Percentiles rank a stretch among this genome's conserved stretches.
Conservation (phyloP, 768 basidiomycete species). For the Tremella mesenterica region DNA sequence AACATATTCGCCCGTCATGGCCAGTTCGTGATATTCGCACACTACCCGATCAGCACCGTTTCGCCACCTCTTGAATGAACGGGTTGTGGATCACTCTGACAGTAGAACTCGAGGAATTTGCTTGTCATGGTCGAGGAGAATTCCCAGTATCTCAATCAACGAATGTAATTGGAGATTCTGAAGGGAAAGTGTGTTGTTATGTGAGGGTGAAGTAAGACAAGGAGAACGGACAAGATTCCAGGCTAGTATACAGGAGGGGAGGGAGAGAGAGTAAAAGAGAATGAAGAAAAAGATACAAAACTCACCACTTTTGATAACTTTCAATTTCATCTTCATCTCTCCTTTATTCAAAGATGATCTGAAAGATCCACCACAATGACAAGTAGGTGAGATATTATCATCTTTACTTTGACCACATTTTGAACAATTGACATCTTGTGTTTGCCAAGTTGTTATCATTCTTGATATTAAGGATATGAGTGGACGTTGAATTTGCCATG, state of each 20-base stretch:
- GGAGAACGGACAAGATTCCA: neutral
- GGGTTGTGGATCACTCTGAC: neutral
- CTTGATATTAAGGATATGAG: constrained; percentile 66
- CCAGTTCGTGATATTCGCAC: constrained; percentile 41
- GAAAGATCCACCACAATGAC: constrained; percentile 80
- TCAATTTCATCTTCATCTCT: constrained; percentile 62
- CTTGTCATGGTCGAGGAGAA: no score
- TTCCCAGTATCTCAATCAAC: no score
- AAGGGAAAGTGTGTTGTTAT: no score
- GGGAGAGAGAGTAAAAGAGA: neutral
- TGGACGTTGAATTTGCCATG: constrained; percentile 73
- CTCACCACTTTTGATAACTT: constrained; percentile 61
- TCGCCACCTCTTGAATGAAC: neutral
- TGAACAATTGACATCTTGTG: constrained; percentile 79
- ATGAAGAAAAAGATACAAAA: no score
- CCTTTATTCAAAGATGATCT: constrained; percentile 62
- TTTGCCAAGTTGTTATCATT: constrained; percentile 65
- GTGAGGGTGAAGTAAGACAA: neutral
- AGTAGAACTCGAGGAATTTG: no score
- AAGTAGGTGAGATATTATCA: constrained; percentile 75
- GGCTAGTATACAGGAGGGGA: neutral
- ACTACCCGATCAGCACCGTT: constrained; percentile 21
- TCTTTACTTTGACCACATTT: constrained; percentile 87
- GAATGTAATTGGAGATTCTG: no score
- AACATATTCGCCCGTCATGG: constrained; percentile 39